Evolutionary conservation across 2,329 filamentous ascomycete species (phyloP), one percentile per base, ranked within the genome.

Genomic region (Herpotrichia juniperi): DNA sequence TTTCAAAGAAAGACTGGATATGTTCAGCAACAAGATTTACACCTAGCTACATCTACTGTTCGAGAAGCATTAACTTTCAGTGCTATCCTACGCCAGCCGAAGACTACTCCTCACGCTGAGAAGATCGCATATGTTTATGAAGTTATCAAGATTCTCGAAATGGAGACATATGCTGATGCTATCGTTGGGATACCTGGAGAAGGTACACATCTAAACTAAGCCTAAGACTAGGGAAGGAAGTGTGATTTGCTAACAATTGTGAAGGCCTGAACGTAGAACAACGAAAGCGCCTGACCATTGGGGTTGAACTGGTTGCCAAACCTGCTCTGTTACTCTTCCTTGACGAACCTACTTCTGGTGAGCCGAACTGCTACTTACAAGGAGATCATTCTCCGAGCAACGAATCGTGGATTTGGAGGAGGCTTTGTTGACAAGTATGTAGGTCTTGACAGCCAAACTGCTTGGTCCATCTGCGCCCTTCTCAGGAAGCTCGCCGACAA

Each of bases 391-490:
- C 26, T 28, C 12, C 26, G 7, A 28, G 7, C 26, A 28, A n/a
- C n/a, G n/a, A n/a, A n/a, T n/a, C n/a, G n/a, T n/a, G n/a, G n/a
- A n/a, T n/a, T n/a, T n/a, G n/a, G n/a, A n/a, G n/a, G n/a, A n/a
- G n/a, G n/a, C n/a, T n/a, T n/a, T n/a, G n/a, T 16, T 14, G 67
- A 91, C 56, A 88, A 91, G 69, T 88, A 91, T 88, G 0, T 88
- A 24, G 93, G 93, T 78, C 86, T 96, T 19, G 93, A 96, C 74
- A 89, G 85, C 67, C 91, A 96, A 73, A 96, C 91, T 1, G 92
- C 92, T 0, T 96, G 90, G 90, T 89, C 91, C 48, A 96, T 96
- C 64, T 83, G 91, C 48, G 87, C 90, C 68, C 82, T 96, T 8
- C 83, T 97, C 32, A 87, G 92, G 72, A 96, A 94, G 74, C 82